A percentile compares a stretch with the other conserved stretches of the same genome.
phyloP scores from a whole-genome alignment of 306 rosid species.

The Castanospermum australe region DNA sequence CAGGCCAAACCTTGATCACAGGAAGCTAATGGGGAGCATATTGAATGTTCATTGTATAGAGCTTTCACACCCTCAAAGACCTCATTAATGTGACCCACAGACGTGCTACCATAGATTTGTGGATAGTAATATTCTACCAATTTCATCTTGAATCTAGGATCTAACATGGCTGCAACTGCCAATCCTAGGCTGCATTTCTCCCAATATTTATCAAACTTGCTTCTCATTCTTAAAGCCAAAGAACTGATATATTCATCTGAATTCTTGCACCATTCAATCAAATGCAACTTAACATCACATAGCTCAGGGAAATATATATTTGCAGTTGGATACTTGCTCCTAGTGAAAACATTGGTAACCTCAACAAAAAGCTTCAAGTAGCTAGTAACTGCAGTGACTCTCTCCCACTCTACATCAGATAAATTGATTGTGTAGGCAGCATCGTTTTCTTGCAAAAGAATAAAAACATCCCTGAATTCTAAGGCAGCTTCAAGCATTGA shows the following conservation, averaged over 20 bases:
- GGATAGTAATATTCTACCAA: conserved; percentile 89
- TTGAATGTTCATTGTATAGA: conserved; percentile 82
- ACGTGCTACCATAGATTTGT: conserved; percentile 68
- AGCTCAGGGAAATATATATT: conserved; percentile 88
- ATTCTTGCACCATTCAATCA: conserved; percentile 91
- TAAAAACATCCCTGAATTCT: conserved; percentile 74
- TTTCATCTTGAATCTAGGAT: conserved; percentile 95
- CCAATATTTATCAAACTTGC: conserved; percentile 94
- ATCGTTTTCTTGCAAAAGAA: conserved; percentile 73
- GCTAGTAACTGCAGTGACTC: conserved; percentile 49
- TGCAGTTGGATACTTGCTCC: conserved; percentile 69
- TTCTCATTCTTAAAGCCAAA: conserved; percentile 72
- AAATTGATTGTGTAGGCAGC: conserved; percentile 49
- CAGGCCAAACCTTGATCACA: conserved; percentile 75
- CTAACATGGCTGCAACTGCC: conserved; percentile 93
- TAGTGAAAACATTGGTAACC: conserved; percentile 54
- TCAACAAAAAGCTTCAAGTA: conserved; percentile 82
- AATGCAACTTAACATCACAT: conserved; percentile 79
- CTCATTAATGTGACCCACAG: conserved; percentile 59
- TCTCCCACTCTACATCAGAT: conserved; percentile 79
- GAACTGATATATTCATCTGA: conserved; percentile 65
- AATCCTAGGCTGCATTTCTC: conserved; percentile 80
- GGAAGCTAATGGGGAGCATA: conserved; percentile 74
- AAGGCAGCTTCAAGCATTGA: conserved; percentile 79
- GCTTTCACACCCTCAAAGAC: conserved; percentile 74